Percentiles rank a stretch among this genome's conserved stretches.
phyloP scores from a whole-genome alignment of 306 rosid species.

The Medicago truncatula region MtrunA17r5.0-ANR NC_053045.1:32106001-32106500 shows the following conservation, averaged over 20 bases:
- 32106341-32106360: not conserved
- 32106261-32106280: not conserved
- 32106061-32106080: no score
- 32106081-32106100: no score
- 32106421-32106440: not conserved
- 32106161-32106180: slow-evolving; percentile 35
- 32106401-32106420: not conserved
- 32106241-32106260: slow-evolving; percentile 37
- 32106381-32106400: not conserved
- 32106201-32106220: slow-evolving; percentile 57
- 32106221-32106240: slow-evolving; percentile 66
- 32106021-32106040: slow-evolving; percentile 4
- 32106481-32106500: no score
- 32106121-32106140: no score
- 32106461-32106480: no score
- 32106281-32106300: not conserved
- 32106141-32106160: not conserved
- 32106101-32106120: no score
- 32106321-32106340: not conserved
- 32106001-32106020: slow-evolving; percentile 64
- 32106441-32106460: no score
- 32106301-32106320: not conserved
- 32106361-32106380: not conserved
- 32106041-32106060: slow-evolving; percentile 35
- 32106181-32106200: slow-evolving; percentile 43